Evolutionary conservation across 2,329 filamentous ascomycete genomes (phyloP).

Genomic region (Mycosphaerella arachidis): DNA sequence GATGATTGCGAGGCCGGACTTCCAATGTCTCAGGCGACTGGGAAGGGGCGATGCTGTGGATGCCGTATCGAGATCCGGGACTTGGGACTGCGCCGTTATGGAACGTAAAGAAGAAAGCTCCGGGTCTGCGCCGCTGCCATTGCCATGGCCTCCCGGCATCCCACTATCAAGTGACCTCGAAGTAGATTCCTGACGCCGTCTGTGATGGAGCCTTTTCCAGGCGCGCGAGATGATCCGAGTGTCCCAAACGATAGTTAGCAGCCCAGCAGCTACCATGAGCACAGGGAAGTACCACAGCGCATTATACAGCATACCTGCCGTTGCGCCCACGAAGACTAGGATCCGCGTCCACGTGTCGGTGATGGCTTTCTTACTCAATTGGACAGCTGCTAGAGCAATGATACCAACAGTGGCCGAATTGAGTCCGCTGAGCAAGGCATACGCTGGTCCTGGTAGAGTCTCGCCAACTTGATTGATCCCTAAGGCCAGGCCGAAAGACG

Average conservation of each 20-base stretch:
- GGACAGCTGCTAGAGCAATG: constrained; percentile 64
- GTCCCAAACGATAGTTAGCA: constrained; percentile 54
- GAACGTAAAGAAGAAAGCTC: neutral
- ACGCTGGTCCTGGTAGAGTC: constrained; percentile 57
- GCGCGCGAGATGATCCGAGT: neutral
- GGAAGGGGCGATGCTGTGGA: neutral
- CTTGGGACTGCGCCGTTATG: neutral
- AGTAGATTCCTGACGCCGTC: neutral
- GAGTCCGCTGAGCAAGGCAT: constrained; percentile 65
- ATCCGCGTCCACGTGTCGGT: constrained; percentile 60
- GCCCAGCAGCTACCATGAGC: constrained; percentile 55
- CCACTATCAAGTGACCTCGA: neutral
- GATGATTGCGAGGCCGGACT: constrained; percentile 36
- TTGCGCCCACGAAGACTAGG: constrained; percentile 59
- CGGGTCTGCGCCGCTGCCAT: neutral
- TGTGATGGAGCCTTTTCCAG: neutral
- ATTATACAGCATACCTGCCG: constrained; percentile 65
- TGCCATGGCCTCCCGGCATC: neutral
- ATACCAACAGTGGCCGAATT: constrained; percentile 70
- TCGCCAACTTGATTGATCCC: constrained; percentile 59
- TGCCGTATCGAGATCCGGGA: neutral
- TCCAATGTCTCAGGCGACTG: constrained; percentile 18
- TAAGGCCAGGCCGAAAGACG: constrained; percentile 64
- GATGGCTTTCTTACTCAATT: constrained; percentile 62
- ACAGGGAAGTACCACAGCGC: constrained; percentile 71